Evolutionary conservation across 768 basidiomycete genomes (phyloP).

Genomic region (Suillus hirtellus): DNA sequence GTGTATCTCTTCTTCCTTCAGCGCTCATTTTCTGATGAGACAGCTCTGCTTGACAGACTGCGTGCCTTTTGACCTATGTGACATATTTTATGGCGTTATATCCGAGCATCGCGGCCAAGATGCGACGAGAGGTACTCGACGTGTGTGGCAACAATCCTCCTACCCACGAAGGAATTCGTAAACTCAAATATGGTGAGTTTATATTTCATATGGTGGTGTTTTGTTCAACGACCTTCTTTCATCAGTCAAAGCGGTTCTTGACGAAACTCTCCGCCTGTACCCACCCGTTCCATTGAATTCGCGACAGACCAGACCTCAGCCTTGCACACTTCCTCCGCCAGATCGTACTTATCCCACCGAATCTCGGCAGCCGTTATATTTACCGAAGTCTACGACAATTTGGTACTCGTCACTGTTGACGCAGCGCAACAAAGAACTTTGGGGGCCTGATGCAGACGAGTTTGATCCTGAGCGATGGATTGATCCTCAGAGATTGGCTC

Average conservation of each 20-base stretch:
- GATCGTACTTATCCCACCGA: conserved; percentile 46
- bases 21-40: conserved; percentile 2
- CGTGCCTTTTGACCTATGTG: conserved; percentile 65
- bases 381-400: conserved; percentile 58
- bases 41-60: conserved; percentile 46
- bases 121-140: conserved; percentile 62
- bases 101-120: conserved; percentile 51
- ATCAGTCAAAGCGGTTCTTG: conserved; percentile 72
- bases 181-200: conserved; percentile 65
- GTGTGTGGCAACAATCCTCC: conserved; percentile 54
- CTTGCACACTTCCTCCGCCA: conserved; percentile 52
- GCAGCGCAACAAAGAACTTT: conserved; percentile 65
- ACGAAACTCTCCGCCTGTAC: conserved; percentile 76
- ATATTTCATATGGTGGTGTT: conserved; percentile 8
- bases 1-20: conserved; percentile 22
- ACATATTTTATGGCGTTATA: conserved; percentile 70
- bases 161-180: conserved; percentile 55
- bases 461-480: conserved; percentile 84
- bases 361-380: conserved; percentile 48
- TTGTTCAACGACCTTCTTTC: conserved; percentile 13
- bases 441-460: conserved; percentile 76
- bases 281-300: conserved; percentile 78
- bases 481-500: conserved; percentile 50
- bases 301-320: conserved; percentile 51
- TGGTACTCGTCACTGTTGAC: conserved; percentile 62